A percentile compares a stretch with the other conserved stretches of the same genome.
phyloP scores from a whole-genome alignment of 2,329 filamentous ascomycete species.

The Fusarium sp. region DNA sequence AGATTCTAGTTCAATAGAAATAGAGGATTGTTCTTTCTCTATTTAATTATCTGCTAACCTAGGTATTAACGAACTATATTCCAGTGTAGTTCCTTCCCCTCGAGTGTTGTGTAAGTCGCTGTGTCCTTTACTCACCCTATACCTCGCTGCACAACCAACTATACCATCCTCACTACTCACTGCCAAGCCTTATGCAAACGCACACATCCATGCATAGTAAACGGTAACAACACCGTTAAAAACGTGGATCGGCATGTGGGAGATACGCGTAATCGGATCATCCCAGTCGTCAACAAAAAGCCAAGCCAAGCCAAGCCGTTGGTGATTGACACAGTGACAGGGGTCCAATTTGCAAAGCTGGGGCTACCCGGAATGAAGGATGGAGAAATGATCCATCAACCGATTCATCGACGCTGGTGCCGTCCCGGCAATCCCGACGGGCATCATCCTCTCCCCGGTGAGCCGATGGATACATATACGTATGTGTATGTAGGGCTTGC shows the following conservation, averaged over 20 bases:
- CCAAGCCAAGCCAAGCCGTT: background rate
- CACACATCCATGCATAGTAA: background rate
- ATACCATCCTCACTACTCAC: background rate
- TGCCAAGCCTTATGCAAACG: background rate
- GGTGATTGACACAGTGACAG: conserved; percentile 14
- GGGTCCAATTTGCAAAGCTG: background rate
- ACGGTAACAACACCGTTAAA: background rate
- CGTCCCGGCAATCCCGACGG: background rate
- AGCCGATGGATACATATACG: background rate
- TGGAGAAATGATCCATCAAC: background rate
- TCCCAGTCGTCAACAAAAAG: background rate
- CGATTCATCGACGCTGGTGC: background rate
- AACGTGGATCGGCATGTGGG: background rate
- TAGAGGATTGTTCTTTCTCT: background rate
- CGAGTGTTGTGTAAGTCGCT: background rate
- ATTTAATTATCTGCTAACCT: background rate
- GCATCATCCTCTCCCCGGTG: background rate
- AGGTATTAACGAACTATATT: background rate
- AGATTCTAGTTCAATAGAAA: background rate
- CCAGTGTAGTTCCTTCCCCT: background rate
- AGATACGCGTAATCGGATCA: background rate
- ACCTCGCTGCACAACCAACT: background rate
- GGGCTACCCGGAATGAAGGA: background rate
- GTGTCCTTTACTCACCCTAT: background rate
- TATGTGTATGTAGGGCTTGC: background rate